Evolutionary conservation across 2,329 filamentous ascomycete species (phyloP).

Genomic region (Dryadomyces quercus-mongolicae): DNA sequence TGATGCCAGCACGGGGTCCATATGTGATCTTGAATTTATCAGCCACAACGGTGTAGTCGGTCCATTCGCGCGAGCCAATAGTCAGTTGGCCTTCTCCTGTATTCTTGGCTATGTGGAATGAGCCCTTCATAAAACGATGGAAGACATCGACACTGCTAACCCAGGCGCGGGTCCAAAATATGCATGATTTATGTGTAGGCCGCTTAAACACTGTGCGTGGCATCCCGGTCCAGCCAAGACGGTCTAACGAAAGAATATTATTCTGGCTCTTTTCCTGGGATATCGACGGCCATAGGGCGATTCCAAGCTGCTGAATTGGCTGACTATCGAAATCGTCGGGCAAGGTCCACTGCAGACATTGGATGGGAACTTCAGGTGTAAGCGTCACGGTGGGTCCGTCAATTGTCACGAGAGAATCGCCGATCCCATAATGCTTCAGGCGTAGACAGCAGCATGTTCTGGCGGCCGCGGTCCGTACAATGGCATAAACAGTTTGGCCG

Average conservation of each 20-base stretch:
- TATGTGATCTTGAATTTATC: constrained; percentile 15
- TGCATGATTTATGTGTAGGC: constrained; percentile 5
- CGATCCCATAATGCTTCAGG: constrained; percentile 10
- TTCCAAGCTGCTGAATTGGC: constrained; percentile 17
- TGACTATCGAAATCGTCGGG: constrained; percentile 13
- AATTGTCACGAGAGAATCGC: constrained; percentile 4
- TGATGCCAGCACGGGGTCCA: constrained; percentile 15
- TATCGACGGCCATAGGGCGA: constrained; percentile 3
- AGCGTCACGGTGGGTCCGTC: constrained; percentile 4
- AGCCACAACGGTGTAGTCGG: constrained; percentile 15
- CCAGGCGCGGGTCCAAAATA: constrained; percentile 18
- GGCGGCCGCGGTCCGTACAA: constrained; percentile 4
- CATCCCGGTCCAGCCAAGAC: constrained; percentile 13
- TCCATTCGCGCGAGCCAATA: constrained; percentile 22
- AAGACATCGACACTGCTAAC: constrained; percentile 15
- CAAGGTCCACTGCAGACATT: constrained; percentile 13
- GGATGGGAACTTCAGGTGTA: constrained; percentile 1
- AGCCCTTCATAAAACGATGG: constrained; percentile 8
- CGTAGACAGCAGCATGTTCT: constrained; percentile 3
- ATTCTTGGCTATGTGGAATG: constrained; percentile 18
- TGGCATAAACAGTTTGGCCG: constrained; percentile 14
- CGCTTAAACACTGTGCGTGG: constrained; percentile 7
- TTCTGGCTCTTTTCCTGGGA: background rate
- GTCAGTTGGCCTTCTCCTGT: constrained; percentile 18
- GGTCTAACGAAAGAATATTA: constrained; percentile 12